These are phyloP conservation scores for Daedaleopsis sinensis DNA, from an alignment of 768 basidiomycete genomes.

Conservation along the genomic window DNA sequence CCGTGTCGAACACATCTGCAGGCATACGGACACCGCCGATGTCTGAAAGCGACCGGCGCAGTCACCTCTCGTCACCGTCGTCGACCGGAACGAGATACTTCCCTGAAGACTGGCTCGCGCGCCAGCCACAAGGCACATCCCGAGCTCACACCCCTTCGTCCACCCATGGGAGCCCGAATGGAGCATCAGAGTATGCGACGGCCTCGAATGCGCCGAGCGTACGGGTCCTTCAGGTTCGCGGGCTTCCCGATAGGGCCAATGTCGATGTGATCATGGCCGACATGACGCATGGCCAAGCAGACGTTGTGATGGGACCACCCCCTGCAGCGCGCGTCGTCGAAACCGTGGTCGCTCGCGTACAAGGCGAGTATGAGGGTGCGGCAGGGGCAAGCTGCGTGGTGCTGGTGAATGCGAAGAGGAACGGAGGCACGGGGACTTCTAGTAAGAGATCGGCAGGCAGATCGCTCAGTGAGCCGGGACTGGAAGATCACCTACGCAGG, in stretches of 20 bases:
- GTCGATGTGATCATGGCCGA: no score
- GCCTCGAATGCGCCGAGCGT: background rate
- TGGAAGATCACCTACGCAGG: no score
- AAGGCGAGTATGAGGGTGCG: no score
- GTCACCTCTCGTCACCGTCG: constrained; percentile 9
- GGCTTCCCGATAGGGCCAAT: background rate
- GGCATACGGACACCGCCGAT: background rate
- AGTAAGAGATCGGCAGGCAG: background rate
- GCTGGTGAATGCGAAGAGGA: background rate
- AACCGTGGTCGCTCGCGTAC: no score
- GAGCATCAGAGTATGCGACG: background rate
- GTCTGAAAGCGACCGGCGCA: constrained; percentile 4
- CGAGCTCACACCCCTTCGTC: background rate
- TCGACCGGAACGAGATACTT: constrained; percentile 8
- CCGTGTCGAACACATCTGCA: no score
- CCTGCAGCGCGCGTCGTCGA: no score
- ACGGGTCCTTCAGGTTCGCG: background rate
- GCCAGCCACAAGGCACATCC: background rate
- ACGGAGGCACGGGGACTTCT: background rate
- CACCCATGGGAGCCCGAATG: background rate
- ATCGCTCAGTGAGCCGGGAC: background rate
- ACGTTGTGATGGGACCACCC: no score
- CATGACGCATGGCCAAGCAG: no score
- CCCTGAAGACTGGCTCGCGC: constrained; percentile 2
- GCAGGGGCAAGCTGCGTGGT: no score